A percentile compares a stretch with the other conserved stretches of the same genome.
Conservation (phyloP, 495 filamentous ascomycete genomes). For the Platismatia glauca region DNA sequence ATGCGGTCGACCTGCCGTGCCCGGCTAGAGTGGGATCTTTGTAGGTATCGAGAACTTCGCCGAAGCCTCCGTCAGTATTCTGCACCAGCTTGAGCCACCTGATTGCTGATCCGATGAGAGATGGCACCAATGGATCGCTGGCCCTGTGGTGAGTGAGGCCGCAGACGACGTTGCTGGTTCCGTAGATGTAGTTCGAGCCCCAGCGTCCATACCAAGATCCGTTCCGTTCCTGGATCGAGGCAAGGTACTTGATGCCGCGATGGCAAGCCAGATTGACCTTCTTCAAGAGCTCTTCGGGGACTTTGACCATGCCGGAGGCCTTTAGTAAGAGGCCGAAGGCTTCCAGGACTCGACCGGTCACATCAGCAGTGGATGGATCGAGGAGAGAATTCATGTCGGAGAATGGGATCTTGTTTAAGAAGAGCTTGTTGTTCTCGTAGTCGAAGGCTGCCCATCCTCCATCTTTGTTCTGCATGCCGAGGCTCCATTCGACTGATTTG, state of each 20-base stretch:
- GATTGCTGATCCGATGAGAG: conserved; percentile 17
- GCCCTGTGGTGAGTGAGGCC: conserved; percentile 19
- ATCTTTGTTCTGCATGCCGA: conserved; percentile 40
- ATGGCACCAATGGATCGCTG: not conserved
- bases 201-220: conserved; percentile 34
- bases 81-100: conserved; percentile 29
- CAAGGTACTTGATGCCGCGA: conserved; percentile 24
- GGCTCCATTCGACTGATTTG: conserved; percentile 29
- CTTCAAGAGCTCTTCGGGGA: not conserved
- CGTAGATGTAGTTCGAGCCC: conserved; percentile 34
- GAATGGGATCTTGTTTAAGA: conserved; percentile 37
- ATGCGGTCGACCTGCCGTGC: conserved; percentile 26
- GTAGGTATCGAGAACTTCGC: conserved; percentile 28
- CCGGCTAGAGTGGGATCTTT: conserved; percentile 20
- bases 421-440: conserved; percentile 31
- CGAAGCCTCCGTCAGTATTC: conserved; percentile 34
- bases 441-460: conserved; percentile 41
- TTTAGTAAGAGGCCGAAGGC: conserved; percentile 27
- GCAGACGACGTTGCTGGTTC: conserved; percentile 32
- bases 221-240: conserved; percentile 21
- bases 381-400: conserved; percentile 37
- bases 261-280: not conserved
- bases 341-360: conserved; percentile 34
- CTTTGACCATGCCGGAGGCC: no score
- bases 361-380: conserved; percentile 31